Evolutionary conservation across 2,329 filamentous ascomycete genomes (phyloP).

Genomic region (Fonsecaea nubica): DNA sequence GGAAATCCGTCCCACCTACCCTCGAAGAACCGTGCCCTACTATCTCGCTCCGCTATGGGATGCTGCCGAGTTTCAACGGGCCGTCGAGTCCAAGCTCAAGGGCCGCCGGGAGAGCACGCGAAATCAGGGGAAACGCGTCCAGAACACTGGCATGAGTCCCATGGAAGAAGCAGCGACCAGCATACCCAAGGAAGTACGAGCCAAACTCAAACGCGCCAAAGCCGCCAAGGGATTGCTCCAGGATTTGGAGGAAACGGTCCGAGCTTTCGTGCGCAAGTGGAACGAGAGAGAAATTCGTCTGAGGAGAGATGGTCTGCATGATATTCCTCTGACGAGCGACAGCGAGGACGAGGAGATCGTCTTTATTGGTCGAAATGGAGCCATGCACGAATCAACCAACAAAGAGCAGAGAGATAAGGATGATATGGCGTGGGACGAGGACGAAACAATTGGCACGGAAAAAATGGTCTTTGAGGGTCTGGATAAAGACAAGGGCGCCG

Average conservation of each 20-base stretch:
- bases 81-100: conserved; percentile 49
- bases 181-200: conserved; percentile 80
- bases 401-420: conserved; percentile 60
- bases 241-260: conserved; percentile 82
- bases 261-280: conserved; percentile 72
- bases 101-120: conserved; percentile 44
- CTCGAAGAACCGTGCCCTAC: conserved; percentile 77
- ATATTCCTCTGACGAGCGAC: conserved; percentile 47
- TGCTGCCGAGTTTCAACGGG: conserved; percentile 53
- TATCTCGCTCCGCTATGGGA: conserved; percentile 90
- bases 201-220: conserved; percentile 78
- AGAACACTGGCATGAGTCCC: conserved; percentile 46
- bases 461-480: conserved; percentile 81
- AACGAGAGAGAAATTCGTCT: conserved; percentile 60
- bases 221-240: conserved; percentile 81
- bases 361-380: conserved; percentile 75
- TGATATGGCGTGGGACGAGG: conserved; percentile 45
- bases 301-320: conserved; percentile 52
- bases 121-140: conserved; percentile 47
- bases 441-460: conserved; percentile 56
- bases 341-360: conserved; percentile 83
- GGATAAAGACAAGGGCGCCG: conserved; percentile 74
- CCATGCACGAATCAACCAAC: conserved; percentile 66
- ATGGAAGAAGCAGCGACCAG: conserved; percentile 44
- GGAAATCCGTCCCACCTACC: conserved; percentile 80